A percentile compares a stretch with the other conserved stretches of the same genome.
phyloP scores from a whole-genome alignment of 2,329 filamentous ascomycete species.

The Colletotrichum sp. region DNA sequence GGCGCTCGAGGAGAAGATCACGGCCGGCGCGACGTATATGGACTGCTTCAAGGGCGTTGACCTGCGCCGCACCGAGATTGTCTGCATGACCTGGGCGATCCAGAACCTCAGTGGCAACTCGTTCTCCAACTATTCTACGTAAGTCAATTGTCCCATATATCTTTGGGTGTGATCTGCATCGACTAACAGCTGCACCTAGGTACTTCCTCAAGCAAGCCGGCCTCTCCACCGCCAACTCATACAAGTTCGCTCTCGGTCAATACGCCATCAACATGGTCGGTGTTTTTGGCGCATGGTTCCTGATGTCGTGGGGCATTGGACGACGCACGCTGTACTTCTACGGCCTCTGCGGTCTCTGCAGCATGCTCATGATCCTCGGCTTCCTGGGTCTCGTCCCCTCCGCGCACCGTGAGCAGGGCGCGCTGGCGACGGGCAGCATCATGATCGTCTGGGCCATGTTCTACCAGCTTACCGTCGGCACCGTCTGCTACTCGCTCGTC shows the following conservation, averaged over 20 bases:
- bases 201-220: slow-evolving; percentile 68
- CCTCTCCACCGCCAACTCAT: slow-evolving; percentile 55
- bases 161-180: background rate
- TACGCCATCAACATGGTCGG: slow-evolving; percentile 79
- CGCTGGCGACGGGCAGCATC: slow-evolving; percentile 81
- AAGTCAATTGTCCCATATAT: slow-evolving; percentile 21
- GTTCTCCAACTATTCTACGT: slow-evolving; percentile 70
- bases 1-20: slow-evolving; percentile 78
- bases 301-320: slow-evolving; percentile 78
- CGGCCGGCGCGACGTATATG: slow-evolving; percentile 73
- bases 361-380: slow-evolving; percentile 82
- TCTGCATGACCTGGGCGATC: slow-evolving; percentile 68
- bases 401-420: slow-evolving; percentile 61
- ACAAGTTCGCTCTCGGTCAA: slow-evolving; percentile 67
- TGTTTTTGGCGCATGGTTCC: slow-evolving; percentile 80
- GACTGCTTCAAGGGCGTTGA: slow-evolving; percentile 87
- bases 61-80: slow-evolving; percentile 76
- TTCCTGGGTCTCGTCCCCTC: slow-evolving; percentile 79
- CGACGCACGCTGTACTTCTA: slow-evolving; percentile 78
- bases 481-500: slow-evolving; percentile 88
- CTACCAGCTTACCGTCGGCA: slow-evolving; percentile 88
- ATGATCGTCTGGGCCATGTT: slow-evolving; percentile 84
- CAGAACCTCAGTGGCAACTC: slow-evolving; percentile 69
- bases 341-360: slow-evolving; percentile 74
- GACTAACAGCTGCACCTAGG: slow-evolving; percentile 26